Base-by-base conservation (phyloP, 352 stramenopile genomes). In the Albugo candida region DNA sequence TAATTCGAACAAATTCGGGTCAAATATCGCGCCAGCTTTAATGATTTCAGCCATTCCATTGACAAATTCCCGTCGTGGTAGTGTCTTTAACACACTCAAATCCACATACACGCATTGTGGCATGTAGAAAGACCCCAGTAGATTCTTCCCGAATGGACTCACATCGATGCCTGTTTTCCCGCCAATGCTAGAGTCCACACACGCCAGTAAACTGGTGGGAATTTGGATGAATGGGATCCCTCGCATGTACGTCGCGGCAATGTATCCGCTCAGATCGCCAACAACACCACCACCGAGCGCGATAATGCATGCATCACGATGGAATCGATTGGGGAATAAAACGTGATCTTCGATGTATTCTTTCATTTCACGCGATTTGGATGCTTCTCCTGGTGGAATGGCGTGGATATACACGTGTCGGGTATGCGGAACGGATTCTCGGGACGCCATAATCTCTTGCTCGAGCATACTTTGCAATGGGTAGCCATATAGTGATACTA, bases 91-190 rank as follows among this genome's bases (percentile, higher is more conserved):
- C 31, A 85, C 79, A 24, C 70, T 79, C 13, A 95, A 84, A 60
- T 98, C 92, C 44, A 97, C 86, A 60, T 98, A 94, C 16, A 98
- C 94, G 54, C 86, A 88, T 56, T 97, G 69, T 14, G 95, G 94
- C 80, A 98, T 96, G 67, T 98, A 92, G 73, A 98, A 99, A 24
- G 93, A 85, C 37, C 95, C 95, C 49, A 99, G 81, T 66, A 98
- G 92, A 65, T 99, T 99, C 73, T 98, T 98, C 62, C 92, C 60
- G 35, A 65, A 65, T 60, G 67, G 86, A 72, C 81, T 81, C 60
- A 83, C 94, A 59, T 99, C 93, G 41, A 99, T 92, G 60, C 93
- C 95, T 0, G 94, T 98, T 69, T 99, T 99, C 52, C 93, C 93
- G 43, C 94, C 95, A 39, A 99, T 96, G 54, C 81, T 95, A 48